These are phyloP conservation scores for Zygnema circumcarinatum DNA, from an alignment of 139 green algal genomes.

Conservation along the genomic window DNA sequence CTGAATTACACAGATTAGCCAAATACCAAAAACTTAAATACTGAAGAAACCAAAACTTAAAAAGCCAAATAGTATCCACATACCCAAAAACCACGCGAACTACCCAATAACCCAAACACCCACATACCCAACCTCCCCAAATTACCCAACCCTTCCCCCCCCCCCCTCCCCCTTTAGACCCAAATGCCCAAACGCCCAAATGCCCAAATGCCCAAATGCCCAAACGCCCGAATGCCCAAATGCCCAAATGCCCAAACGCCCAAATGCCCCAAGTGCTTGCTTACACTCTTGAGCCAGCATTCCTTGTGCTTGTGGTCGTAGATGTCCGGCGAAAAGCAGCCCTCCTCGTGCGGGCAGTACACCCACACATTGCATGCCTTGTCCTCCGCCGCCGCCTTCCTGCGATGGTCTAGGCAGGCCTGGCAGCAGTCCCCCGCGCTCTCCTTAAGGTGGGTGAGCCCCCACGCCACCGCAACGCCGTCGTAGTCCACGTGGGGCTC, in stretches of 20 bases:
- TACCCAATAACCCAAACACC: too few species aligned
- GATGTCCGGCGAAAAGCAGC: constrained; percentile 85
- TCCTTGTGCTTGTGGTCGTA: constrained; percentile 78
- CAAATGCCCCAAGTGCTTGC: too few species aligned
- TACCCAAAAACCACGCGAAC: too few species aligned
- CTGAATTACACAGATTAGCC: too few species aligned
- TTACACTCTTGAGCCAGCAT: constrained; percentile 85
- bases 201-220: neutral
- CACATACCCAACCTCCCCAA: too few species aligned
- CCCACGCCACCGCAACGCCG: constrained; percentile 80
- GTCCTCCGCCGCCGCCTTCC: constrained; percentile 26
- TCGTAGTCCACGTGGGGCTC: constrained; percentile 63
- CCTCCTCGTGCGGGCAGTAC: constrained; percentile 67
- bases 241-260: neutral
- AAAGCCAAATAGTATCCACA: too few species aligned
- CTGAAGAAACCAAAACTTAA: too few species aligned
- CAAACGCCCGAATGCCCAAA: neutral
- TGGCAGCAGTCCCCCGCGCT: constrained; percentile 67
- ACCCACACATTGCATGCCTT: constrained; percentile 85
- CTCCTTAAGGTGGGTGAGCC: constrained; percentile 73
- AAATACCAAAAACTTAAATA: neutral
- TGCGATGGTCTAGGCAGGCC: constrained; percentile 69
- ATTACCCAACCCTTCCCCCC: too few species aligned
- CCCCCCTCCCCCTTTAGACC: too few species aligned
- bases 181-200: too few species aligned